Conservation (phyloP, 2,329 filamentous ascomycete species). For the Sporothrix brunneoviolacea region DNA sequence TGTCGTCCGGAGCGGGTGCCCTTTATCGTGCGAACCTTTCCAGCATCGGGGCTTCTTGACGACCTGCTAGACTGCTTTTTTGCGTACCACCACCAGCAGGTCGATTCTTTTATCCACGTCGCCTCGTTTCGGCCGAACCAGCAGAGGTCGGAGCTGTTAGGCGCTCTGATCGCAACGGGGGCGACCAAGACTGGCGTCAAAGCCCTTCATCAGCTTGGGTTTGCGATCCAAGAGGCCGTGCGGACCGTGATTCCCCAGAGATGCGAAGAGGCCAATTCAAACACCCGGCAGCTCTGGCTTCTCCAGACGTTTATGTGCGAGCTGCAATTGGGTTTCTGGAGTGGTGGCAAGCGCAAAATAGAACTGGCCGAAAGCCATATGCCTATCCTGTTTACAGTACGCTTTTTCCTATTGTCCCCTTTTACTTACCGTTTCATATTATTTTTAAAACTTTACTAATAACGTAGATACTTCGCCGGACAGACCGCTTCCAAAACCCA, state of each 20-base stretch:
- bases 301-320: conserved; percentile 43
- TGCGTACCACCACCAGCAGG: conserved; percentile 47
- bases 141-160: conserved; percentile 53
- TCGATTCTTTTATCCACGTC: conserved; percentile 56
- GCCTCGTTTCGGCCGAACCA: conserved; percentile 50
- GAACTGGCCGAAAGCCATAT: conserved; percentile 46
- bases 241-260: conserved; percentile 28
- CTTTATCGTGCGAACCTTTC: conserved; percentile 54
- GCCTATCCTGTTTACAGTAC: conserved; percentile 16
- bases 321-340: conserved; percentile 48
- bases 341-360: conserved; percentile 49
- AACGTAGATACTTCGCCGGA: conserved; percentile 14
- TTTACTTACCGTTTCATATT: too few species aligned
- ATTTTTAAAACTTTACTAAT: too few species aligned
- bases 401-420: too few species aligned
- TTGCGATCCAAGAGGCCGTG: conserved; percentile 46
- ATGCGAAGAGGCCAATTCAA: conserved; percentile 44
- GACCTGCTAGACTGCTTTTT: conserved; percentile 56
- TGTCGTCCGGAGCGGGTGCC: conserved; percentile 44
- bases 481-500: conserved; percentile 8
- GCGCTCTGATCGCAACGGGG: conserved; percentile 53
- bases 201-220: conserved; percentile 52
- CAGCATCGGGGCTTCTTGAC: conserved; percentile 53
- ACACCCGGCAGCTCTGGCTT: conserved; percentile 36
- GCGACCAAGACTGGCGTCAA: conserved; percentile 48